A percentile compares a stretch with the other conserved stretches of the same genome.
Conservation (phyloP, 2,329 filamentous ascomycete genomes). For the Colletotrichum tamarilloi region DNA sequence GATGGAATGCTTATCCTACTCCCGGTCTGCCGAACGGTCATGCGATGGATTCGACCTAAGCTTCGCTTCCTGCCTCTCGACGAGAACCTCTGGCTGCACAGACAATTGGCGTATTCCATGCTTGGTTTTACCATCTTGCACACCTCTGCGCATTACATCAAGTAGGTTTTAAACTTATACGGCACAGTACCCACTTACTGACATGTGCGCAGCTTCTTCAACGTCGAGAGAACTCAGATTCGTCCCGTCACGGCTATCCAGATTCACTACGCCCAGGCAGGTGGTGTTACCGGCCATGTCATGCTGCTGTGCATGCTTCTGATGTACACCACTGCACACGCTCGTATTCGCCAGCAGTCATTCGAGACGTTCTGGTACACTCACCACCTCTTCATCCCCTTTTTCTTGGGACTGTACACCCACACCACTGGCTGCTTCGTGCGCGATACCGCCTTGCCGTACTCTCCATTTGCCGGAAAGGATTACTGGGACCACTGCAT, state of each 20-base stretch:
- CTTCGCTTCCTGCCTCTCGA: conserved; percentile 91
- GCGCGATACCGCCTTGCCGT: conserved; percentile 76
- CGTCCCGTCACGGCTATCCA: conserved; percentile 84
- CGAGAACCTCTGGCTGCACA: conserved; percentile 96
- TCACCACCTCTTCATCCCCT: conserved; percentile 97
- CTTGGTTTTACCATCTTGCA: conserved; percentile 85
- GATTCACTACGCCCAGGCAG: conserved; percentile 90
- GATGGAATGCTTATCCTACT: conserved; percentile 90
- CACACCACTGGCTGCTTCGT: conserved; percentile 98
- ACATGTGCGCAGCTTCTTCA: conserved; percentile 78
- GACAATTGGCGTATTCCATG: conserved; percentile 91
- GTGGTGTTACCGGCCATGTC: conserved; percentile 93
- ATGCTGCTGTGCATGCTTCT: conserved; percentile 99
- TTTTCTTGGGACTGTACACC: conserved; percentile 92
- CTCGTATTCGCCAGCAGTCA: conserved; percentile 93
- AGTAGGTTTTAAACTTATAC: conserved; percentile 64
- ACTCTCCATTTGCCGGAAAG: conserved; percentile 86
- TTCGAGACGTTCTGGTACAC: conserved; percentile 99
- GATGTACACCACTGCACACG: conserved; percentile 96
- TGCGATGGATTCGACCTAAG: conserved; percentile 88
- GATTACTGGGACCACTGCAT: conserved; percentile 93
- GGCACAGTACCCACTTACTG: conserved; percentile 21
- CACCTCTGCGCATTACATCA: conserved; percentile 88
- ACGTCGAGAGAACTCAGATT: conserved; percentile 87
- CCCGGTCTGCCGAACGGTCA: conserved; percentile 92